A percentile compares a stretch with the other conserved stretches of the same genome.
phyloP scores from a whole-genome alignment of 208 protist genomes.

The Tritrichomonas musculus region DNA sequence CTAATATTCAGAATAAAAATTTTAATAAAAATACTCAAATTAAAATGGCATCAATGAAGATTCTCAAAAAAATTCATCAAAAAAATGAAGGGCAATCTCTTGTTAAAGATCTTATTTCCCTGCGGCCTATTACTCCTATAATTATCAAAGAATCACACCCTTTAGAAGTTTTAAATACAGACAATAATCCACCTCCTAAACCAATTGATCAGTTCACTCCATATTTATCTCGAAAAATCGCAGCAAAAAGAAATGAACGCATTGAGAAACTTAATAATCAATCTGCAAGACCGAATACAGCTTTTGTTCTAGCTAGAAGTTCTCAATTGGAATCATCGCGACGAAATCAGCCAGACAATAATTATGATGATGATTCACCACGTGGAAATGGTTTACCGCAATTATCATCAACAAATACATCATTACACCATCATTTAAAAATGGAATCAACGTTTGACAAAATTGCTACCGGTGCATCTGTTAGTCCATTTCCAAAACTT shows the following conservation, averaged over 20 bases:
- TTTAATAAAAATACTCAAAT: neutral
- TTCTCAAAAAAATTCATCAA: neutral
- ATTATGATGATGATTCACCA: neutral
- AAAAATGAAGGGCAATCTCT: neutral
- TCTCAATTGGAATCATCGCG: neutral
- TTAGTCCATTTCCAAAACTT: neutral
- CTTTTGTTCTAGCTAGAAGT: no score
- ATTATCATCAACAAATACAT: neutral
- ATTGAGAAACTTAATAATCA: neutral
- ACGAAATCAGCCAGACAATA: neutral
- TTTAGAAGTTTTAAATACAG: neutral
- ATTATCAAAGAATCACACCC: neutral
- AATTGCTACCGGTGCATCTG: neutral
- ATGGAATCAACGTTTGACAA: conserved; percentile 29
- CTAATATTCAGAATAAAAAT: neutral
- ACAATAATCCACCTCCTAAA: neutral
- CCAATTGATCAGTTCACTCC: neutral
- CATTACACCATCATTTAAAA: neutral
- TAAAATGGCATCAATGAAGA: neutral
- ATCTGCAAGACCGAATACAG: no score
- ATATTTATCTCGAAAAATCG: neutral
- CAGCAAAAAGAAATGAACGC: neutral
- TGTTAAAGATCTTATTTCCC: neutral
- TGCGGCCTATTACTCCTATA: neutral
- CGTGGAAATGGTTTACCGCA: neutral